Evolutionary conservation across 768 basidiomycete genomes (phyloP).

Genomic region (Hortiboletus flavorubellus): DNA sequence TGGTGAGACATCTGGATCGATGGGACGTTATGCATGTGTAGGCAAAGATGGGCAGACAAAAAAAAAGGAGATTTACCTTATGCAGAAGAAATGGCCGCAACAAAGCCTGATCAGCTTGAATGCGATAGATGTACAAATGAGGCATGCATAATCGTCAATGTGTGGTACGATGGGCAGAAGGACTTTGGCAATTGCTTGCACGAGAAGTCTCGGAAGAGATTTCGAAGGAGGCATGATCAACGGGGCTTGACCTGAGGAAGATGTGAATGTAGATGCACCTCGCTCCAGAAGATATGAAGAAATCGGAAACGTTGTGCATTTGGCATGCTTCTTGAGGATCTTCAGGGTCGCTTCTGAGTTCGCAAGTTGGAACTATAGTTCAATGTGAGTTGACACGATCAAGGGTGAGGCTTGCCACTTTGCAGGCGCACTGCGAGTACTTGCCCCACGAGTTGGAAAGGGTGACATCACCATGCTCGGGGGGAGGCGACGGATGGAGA

Average conservation of each 20-base stretch:
- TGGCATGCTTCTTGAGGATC: slow-evolving; percentile 92
- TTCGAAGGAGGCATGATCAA: slow-evolving; percentile 26
- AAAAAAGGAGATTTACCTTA: slow-evolving; percentile 41
- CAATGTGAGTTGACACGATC: background rate
- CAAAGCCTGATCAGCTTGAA: slow-evolving; percentile 86
- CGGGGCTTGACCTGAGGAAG: slow-evolving; percentile 31
- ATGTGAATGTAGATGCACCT: slow-evolving; percentile 7
- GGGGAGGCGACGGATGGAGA: background rate
- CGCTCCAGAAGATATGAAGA: slow-evolving; percentile 32
- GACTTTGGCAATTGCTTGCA: slow-evolving; percentile 79
- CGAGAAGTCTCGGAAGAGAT: slow-evolving; percentile 59
- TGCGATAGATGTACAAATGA: slow-evolving; percentile 86
- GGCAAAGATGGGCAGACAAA: background rate
- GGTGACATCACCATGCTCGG: too few species aligned
- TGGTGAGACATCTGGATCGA: slow-evolving; percentile 61
- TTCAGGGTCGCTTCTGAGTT: slow-evolving; percentile 90
- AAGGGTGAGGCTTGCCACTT: too few species aligned
- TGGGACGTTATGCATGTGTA: slow-evolving; percentile 1
- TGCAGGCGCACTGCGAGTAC: too few species aligned
- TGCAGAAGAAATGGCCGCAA: slow-evolving; percentile 80
- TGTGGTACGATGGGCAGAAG: slow-evolving; percentile 78
- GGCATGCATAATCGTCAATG: slow-evolving; percentile 81
- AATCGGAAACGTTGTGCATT: slow-evolving; percentile 79
- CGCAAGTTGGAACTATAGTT: slow-evolving; percentile 66
- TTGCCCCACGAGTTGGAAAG: too few species aligned